Evolutionary conservation across 2,329 filamentous ascomycete genomes (phyloP).

Genomic region (Curvularia lunata): DNA sequence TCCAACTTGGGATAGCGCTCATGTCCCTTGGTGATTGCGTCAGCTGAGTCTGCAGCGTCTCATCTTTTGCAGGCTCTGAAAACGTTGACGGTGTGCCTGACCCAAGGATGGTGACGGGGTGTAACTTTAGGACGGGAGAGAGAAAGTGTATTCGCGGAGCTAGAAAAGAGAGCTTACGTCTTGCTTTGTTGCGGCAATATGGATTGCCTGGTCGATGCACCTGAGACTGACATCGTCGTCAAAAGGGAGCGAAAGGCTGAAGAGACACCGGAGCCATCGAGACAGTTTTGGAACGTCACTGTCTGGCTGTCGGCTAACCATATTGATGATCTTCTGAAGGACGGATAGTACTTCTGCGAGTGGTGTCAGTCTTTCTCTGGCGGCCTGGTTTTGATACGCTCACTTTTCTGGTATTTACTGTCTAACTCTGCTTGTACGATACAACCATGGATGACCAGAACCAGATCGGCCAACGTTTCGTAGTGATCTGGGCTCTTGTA

Average conservation of each 20-base stretch:
- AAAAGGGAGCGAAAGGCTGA: slow-evolving; percentile 68
- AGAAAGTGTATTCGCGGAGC: slow-evolving; percentile 8
- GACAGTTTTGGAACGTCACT: slow-evolving; percentile 68
- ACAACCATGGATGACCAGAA: slow-evolving; percentile 53
- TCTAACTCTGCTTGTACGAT: slow-evolving; percentile 39
- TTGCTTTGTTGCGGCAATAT: slow-evolving; percentile 37
- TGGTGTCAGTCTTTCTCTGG: slow-evolving; percentile 21
- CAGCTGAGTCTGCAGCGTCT: slow-evolving; percentile 23
- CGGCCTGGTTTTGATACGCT: slow-evolving; percentile 23
- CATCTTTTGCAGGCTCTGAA: slow-evolving; percentile 13
- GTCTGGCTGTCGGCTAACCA: slow-evolving; percentile 64
- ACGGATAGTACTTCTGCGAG: slow-evolving; percentile 36
- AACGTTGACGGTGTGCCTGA: slow-evolving; percentile 27
- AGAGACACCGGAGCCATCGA: slow-evolving; percentile 79
- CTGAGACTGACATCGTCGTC: slow-evolving; percentile 63
- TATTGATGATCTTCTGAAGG: slow-evolving; percentile 72
- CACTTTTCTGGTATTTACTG: slow-evolving; percentile 42
- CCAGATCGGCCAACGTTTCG: slow-evolving; percentile 56
- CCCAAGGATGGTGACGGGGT: neutral
- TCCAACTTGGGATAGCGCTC: slow-evolving; percentile 68
- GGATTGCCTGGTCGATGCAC: slow-evolving; percentile 68
- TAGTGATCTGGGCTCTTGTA: slow-evolving; percentile 49
- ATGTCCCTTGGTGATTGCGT: slow-evolving; percentile 44
- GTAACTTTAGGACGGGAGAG: slow-evolving; percentile 11
- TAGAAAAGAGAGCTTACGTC: slow-evolving; percentile 31